Percentiles rank a stretch among this genome's conserved stretches.
Conservation (phyloP, 169 alveolate genomes). For the Pseudocohnilembus persalinus region DNA sequence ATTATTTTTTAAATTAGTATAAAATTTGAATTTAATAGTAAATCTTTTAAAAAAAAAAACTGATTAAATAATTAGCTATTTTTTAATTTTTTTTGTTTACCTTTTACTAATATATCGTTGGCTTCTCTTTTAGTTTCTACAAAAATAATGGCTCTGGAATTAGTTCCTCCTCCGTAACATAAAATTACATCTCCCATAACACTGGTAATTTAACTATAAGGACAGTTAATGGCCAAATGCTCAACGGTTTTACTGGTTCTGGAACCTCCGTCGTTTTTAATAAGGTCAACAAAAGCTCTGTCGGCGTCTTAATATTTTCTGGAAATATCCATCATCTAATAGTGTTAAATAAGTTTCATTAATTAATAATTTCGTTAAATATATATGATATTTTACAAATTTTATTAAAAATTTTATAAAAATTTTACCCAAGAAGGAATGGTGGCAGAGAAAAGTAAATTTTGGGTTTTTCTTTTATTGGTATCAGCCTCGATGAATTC, state of each 20-base stretch:
- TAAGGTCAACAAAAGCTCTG: conserved; percentile 75
- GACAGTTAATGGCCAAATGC: conserved; percentile 88
- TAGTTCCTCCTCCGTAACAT: conserved; percentile 86
- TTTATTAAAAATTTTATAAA: conserved; percentile 60
- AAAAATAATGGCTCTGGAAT: conserved; percentile 84
- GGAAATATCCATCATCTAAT: conserved; percentile 12
- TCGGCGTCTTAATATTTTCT: conserved; percentile 57
- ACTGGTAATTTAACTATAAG: conserved; percentile 75
- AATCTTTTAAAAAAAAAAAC: conserved; percentile 7
- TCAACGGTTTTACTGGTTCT: conserved; percentile 82
- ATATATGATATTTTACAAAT: not conserved
- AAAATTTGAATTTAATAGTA: not conserved
- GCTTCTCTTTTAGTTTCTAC: conserved; percentile 90
- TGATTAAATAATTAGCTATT: no score
- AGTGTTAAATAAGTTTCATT: no score
- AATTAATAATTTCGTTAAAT: not conserved
- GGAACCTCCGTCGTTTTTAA: conserved; percentile 73
- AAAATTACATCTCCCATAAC: conserved; percentile 84
- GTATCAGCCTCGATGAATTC: conserved; percentile 53
- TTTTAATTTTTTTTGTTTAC: no score
- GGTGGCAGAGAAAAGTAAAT: conserved; percentile 90
- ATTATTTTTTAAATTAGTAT: no score
- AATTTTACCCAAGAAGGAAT: conserved; percentile 87
- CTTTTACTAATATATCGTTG: conserved; percentile 81
- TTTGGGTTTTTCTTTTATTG: conserved; percentile 63